Evolutionary conservation across 1,284 basidiomycete genomes (phyloP).

Genomic region (Leccinum fallax): DNA sequence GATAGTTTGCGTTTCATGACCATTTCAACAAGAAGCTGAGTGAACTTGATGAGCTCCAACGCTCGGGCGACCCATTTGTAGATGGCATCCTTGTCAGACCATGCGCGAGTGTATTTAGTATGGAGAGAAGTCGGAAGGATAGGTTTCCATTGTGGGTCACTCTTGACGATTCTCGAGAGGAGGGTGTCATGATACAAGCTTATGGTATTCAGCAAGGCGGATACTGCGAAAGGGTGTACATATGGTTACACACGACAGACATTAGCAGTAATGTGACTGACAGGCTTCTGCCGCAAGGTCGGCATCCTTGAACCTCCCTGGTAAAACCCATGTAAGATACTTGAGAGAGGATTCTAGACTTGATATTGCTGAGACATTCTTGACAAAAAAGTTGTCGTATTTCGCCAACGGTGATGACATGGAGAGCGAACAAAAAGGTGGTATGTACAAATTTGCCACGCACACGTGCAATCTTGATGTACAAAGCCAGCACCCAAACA

Average conservation of each 20-base stretch:
- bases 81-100: constrained; percentile 63
- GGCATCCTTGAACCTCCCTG: constrained; percentile 95
- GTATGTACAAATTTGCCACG: constrained; percentile 13
- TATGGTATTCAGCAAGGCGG: constrained; percentile 70
- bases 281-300: constrained; percentile 90
- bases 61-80: constrained; percentile 80
- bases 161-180: constrained; percentile 65
- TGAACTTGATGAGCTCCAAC: constrained; percentile 75
- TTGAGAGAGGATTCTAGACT: constrained; percentile 87
- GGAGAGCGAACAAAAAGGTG: constrained; percentile 4
- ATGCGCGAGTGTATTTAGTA: constrained; percentile 82
- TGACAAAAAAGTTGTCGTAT: constrained; percentile 82
- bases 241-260: constrained; percentile 20
- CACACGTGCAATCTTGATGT: constrained; percentile 11
- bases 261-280: constrained; percentile 50
- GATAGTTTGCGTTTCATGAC: constrained; percentile 70
- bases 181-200: constrained; percentile 90
- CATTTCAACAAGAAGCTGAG: constrained; percentile 88
- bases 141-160: constrained; percentile 65
- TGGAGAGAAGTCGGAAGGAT: constrained; percentile 69
- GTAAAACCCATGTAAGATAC: constrained; percentile 92
- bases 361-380: constrained; percentile 83
- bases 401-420: constrained; percentile 55
- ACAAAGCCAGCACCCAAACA: constrained; percentile 33
- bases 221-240: constrained; percentile 49